A percentile compares a stretch with the other conserved stretches of the same genome.
phyloP scores from a whole-genome alignment of 306 rosid species.

The Cicer judaicum region DNA sequence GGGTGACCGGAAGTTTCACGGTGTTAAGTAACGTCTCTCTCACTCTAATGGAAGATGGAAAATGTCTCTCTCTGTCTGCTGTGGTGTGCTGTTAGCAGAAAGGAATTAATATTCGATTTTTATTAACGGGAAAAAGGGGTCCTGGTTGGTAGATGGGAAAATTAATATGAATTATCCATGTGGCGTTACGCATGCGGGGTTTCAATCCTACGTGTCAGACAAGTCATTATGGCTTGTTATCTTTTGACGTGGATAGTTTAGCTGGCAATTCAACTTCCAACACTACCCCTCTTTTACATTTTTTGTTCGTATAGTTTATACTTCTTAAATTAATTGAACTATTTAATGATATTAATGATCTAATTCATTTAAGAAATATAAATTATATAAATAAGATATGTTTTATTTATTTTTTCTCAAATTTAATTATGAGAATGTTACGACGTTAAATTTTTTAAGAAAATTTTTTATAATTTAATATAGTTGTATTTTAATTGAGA shows the following conservation, averaged over 20 bases:
- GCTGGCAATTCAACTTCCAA: constrained; percentile 43
- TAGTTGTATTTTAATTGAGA: too few species aligned
- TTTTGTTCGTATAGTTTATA: too few species aligned
- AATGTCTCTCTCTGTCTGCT: neutral
- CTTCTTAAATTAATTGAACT: too few species aligned
- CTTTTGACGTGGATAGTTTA: constrained; percentile 57
- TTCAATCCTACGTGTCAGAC: constrained; percentile 48
- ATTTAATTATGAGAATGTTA: too few species aligned
- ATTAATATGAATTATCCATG: constrained; percentile 56
- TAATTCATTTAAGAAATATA: too few species aligned
- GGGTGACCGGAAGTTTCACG: constrained; percentile 19
- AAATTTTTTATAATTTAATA: too few species aligned
- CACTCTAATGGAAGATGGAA: neutral
- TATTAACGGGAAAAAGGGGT: constrained; percentile 64
- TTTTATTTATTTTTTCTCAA: too few species aligned
- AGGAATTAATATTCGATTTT: constrained; percentile 36
- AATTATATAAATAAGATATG: too few species aligned
- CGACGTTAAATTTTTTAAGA: too few species aligned
- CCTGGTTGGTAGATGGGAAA: constrained; percentile 51
- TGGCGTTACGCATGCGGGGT: constrained; percentile 41
- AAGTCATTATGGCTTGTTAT: constrained; percentile 34
- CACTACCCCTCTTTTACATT: constrained; percentile 1
- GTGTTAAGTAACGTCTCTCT: constrained; percentile 25
- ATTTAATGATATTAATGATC: too few species aligned
- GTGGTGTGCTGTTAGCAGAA: constrained; percentile 18